Percentiles rank a stretch among this genome's conserved stretches.
These are phyloP conservation scores for Cryphonectria nitschkei DNA, from an alignment of 2,329 filamentous ascomycete genomes.

Conservation along the genomic window DNA sequence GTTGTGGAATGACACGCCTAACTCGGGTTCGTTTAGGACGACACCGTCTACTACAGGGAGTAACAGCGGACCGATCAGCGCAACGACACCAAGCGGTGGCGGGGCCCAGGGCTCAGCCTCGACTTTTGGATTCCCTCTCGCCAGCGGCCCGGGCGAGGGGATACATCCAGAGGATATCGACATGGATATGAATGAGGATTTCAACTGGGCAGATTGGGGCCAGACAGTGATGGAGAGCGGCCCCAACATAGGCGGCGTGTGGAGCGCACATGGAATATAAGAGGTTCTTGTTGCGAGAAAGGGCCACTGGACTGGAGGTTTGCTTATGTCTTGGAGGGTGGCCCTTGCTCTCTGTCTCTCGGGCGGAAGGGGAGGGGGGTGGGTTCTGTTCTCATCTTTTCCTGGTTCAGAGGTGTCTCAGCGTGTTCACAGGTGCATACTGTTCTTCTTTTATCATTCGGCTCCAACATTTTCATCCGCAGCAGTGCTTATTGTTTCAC, in stretches of 20 bases:
- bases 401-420: neutral
- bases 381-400: neutral
- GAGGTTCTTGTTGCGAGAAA: neutral
- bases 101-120: neutral
- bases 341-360: neutral
- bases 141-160: slow-evolving; percentile 9
- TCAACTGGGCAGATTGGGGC: slow-evolving; percentile 44
- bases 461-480: neutral
- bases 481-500: neutral
- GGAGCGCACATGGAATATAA: slow-evolving; percentile 30
- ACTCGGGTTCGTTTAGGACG: slow-evolving; percentile 15
- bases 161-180: slow-evolving; percentile 37
- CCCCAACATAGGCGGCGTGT: slow-evolving; percentile 34
- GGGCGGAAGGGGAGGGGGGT: neutral
- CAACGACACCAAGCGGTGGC: slow-evolving; percentile 1
- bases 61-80: slow-evolving; percentile 14
- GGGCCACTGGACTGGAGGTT: neutral
- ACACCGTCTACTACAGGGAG: slow-evolving; percentile 1
- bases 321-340: neutral
- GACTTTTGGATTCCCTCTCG: slow-evolving; percentile 28
- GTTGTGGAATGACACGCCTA: slow-evolving; percentile 50
- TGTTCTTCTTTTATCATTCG: neutral
- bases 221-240: slow-evolving; percentile 39
- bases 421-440: neutral
- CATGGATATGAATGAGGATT: slow-evolving; percentile 43